These are phyloP conservation scores for Thermothelomyces thermophilus DNA, from an alignment of 2,329 filamentous ascomycete genomes.

Conservation along the genomic window DNA sequence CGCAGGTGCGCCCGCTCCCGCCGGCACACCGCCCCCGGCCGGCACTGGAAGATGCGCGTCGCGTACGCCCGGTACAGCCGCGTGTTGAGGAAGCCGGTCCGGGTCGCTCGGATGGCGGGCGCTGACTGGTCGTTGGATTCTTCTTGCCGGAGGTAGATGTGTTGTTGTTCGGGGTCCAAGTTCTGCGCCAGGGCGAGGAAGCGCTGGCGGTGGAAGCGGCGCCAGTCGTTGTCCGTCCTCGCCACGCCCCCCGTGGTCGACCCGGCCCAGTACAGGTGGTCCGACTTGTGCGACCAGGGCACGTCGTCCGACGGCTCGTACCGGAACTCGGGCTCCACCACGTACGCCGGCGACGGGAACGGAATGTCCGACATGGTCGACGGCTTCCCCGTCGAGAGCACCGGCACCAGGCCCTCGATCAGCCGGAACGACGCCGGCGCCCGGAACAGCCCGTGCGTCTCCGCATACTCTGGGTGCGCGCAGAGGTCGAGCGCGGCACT, in stretches of 20 bases:
- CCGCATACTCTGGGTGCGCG: conserved; percentile 36
- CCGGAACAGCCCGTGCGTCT: conserved; percentile 40
- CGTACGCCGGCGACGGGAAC: conserved; percentile 45
- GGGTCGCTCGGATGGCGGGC: conserved; percentile 20
- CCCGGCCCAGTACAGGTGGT: conserved; percentile 51
- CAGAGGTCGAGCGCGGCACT: conserved; percentile 35
- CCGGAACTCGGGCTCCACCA: conserved; percentile 34
- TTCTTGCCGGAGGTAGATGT: conserved; percentile 35
- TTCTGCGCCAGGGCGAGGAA: conserved; percentile 36
- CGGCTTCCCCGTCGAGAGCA: conserved; percentile 39
- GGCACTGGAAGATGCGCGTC: conserved; percentile 8
- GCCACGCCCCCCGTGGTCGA: conserved; percentile 46
- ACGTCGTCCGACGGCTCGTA: conserved; percentile 38
- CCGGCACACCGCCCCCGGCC: background rate
- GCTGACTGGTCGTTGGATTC: too few relatives aligned
- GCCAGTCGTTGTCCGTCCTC: conserved; percentile 30
- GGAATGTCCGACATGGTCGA: conserved; percentile 47
- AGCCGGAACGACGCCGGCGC: conserved; percentile 38
- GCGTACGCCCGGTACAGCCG: conserved; percentile 28
- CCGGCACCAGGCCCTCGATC: conserved; percentile 36
- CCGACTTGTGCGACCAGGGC: conserved; percentile 43
- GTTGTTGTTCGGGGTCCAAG: conserved; percentile 16
- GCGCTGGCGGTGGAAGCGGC: conserved; percentile 41
- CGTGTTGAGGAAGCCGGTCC: conserved; percentile 30
- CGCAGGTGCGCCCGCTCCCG: conserved; percentile 19